Percentiles rank a stretch among this genome's conserved stretches.
Conservation (phyloP, 306 rosid genomes). For the Corylus avellana region DNA sequence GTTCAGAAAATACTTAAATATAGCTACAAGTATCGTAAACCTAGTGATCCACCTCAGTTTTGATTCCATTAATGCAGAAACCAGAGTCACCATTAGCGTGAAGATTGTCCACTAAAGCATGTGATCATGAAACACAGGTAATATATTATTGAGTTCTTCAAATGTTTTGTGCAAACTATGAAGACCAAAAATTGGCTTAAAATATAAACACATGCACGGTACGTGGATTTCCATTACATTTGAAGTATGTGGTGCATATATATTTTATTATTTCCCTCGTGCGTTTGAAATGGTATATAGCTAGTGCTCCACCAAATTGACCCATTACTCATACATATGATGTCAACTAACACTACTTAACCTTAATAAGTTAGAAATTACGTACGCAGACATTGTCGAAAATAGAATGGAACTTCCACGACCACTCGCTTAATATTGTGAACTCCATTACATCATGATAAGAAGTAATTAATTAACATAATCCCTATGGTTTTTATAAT, state of each 20-base stretch:
- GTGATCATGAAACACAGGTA: no score
- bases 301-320: neutral
- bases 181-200: no score
- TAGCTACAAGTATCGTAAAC: no score
- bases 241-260: neutral
- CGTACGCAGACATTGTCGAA: neutral
- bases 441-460: no score
- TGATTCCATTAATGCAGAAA: no score
- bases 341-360: neutral
- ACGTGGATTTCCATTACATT: neutral
- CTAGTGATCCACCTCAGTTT: no score
- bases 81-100: no score
- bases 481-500: neutral
- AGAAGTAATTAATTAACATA: no score
- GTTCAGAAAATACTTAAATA: no score
- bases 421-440: no score
- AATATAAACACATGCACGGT: neutral
- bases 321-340: neutral
- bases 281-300: neutral
- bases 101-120: no score
- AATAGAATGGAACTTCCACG: neutral
- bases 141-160: neutral
- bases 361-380: neutral
- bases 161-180: neutral
- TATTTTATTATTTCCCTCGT: neutral